Evolutionary conservation across 441 rosid species (phyloP), one percentile per base, ranked within the genome.

Genomic region (Cnidoscolus chayamansa): DNA sequence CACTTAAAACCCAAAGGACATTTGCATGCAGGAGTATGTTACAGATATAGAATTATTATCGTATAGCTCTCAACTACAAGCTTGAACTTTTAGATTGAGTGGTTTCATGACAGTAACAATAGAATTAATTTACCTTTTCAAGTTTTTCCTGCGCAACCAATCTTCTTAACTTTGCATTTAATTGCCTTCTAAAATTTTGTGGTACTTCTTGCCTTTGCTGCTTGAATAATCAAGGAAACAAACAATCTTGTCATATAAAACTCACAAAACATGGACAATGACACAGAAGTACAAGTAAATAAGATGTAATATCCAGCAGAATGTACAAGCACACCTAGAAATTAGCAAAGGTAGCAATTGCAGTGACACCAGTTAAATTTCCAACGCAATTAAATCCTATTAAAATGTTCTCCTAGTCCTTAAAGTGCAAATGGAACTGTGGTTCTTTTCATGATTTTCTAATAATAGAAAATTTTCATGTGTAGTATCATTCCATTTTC

Each of bases 191-290:
- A 74, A 85, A 87, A 67, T 82, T 87, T 65, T 72, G 85, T 60
- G 91, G 85, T 73, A 87, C 81, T 72, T 75, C 87, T 53, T 81
- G 82, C 64, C 84, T 82, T 81, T 72, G 80, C 91, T 89, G 93
- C 81, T 76, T 37, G 45, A 71, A 75, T 60, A 32, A 67, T 76
- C 6, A 62, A 75, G 57, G 70, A 70, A 64, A 60, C n/a, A 70
- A 40, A 56, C 55, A 72, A 35, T 7, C 10, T 40, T 30, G 17
- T 65, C 48, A 72, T 53, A 56, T 40, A 59, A 59, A 67, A 54
- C 37, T 53, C 15, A 55, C 15, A 50, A 43, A 30, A 37, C 65
- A 63, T 25, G 15, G 49, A 56, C 49, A 49, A 66, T 57, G 62
- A 43, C 8, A 62, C 19, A 17, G 1, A 31, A 8, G 53, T 3